phyloP scores from a whole-genome alignment of 768 basidiomycete species.

The Calocera cornea region DNA sequence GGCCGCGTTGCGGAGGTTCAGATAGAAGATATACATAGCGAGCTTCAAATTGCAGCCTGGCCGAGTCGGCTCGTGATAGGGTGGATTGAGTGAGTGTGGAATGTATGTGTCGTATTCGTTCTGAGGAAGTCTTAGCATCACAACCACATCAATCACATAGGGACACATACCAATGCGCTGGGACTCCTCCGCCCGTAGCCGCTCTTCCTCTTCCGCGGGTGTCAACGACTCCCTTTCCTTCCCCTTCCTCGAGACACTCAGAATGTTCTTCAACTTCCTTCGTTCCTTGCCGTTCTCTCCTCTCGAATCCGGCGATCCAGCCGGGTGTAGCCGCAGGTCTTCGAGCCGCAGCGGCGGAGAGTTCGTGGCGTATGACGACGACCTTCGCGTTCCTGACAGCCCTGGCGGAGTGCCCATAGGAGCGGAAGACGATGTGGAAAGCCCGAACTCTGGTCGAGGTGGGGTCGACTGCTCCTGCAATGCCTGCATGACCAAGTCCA shows the following conservation, averaged over 20 bases:
- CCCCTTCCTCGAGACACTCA: neutral
- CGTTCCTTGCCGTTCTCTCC: neutral
- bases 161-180: neutral
- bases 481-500: conserved; percentile 2
- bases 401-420: neutral
- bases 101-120: conserved; percentile 4
- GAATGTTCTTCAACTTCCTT: neutral
- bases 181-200: neutral
- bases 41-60: neutral
- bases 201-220: neutral
- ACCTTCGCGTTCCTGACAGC: neutral
- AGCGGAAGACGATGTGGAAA: neutral
- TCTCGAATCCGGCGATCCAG: neutral
- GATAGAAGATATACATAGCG: neutral
- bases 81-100: conserved; percentile 2
- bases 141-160: neutral
- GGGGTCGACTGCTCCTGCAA: neutral
- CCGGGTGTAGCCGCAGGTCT: neutral
- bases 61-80: neutral
- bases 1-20: neutral
- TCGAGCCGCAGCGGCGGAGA: neutral
- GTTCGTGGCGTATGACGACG: neutral
- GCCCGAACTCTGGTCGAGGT: neutral
- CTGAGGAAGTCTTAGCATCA: neutral
- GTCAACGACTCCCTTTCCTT: neutral